phyloP scores from a whole-genome alignment of 345 rosid genomes.

The Psidium guajava region DNA sequence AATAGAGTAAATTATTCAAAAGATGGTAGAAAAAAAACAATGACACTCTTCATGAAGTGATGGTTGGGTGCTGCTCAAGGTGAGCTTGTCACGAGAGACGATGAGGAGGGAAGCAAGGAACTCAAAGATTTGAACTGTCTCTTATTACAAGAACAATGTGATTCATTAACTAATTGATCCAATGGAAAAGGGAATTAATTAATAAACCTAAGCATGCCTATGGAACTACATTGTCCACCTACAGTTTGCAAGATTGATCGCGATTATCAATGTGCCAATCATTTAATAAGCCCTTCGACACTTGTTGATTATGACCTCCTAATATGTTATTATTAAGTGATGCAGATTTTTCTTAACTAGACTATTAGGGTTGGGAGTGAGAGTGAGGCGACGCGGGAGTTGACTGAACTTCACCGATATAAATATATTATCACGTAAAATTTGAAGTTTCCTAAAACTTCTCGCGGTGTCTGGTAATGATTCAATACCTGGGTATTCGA shows the following conservation, averaged over 20 bases:
- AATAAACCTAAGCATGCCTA: not conserved
- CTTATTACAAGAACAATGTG: not conserved
- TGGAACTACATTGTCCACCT: not conserved
- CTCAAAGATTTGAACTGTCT: not conserved
- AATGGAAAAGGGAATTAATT: not conserved
- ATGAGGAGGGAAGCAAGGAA: not conserved
- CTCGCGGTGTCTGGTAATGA: not conserved
- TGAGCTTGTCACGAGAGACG: not conserved
- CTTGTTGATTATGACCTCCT: not conserved
- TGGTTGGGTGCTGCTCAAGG: not conserved
- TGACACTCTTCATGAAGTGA: not conserved
- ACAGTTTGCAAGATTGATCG: not conserved
- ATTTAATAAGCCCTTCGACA: not conserved
- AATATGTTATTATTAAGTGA: not conserved
- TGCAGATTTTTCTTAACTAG: not conserved
- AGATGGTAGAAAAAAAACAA: not conserved
- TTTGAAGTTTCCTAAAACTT: not conserved
- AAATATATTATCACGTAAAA: not conserved
- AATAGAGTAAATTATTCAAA: not conserved
- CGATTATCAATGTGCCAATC: not conserved
- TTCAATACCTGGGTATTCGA: not conserved
- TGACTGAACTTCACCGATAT: not conserved
- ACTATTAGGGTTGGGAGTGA: not conserved
- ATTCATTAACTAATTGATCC: not conserved
- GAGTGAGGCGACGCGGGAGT: not conserved